Conservation (phyloP, 31 red algal genomes). For the Pterothamnion heteromorphum region DNA sequence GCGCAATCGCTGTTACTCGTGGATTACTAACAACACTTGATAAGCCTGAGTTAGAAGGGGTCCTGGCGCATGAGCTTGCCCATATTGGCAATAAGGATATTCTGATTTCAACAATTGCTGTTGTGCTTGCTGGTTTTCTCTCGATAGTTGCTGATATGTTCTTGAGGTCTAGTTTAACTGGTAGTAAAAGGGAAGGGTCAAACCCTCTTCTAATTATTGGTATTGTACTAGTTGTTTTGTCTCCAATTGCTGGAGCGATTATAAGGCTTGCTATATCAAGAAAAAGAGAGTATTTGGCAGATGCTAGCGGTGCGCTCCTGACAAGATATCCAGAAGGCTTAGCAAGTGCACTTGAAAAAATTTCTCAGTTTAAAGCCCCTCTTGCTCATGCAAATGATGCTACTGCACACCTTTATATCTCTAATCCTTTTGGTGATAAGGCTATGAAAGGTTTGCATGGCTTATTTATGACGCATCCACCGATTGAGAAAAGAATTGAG, state of each 20-base stretch:
- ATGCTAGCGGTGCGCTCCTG: neutral
- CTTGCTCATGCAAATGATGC: neutral
- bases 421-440: neutral
- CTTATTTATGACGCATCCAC: constrained; percentile 5
- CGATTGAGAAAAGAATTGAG: neutral
- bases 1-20: neutral
- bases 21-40: neutral
- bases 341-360: neutral
- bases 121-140: no score
- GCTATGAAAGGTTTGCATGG: neutral
- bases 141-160: no score
- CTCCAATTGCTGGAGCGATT: neutral
- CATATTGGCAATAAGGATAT: constrained; percentile 32
- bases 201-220: no score
- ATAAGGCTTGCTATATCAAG: neutral
- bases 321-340: neutral
- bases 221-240: no score
- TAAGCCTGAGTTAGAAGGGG: constrained; percentile 14
- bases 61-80: constrained; percentile 40
- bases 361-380: neutral
- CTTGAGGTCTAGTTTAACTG: no score
- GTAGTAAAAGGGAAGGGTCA: no score
- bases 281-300: neutral
- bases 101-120: neutral
- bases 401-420: neutral